Percentiles rank a stretch among this genome's conserved stretches.
Conservation (phyloP, 2,329 filamentous ascomycete genomes). For the Beauveria sp. region DNA sequence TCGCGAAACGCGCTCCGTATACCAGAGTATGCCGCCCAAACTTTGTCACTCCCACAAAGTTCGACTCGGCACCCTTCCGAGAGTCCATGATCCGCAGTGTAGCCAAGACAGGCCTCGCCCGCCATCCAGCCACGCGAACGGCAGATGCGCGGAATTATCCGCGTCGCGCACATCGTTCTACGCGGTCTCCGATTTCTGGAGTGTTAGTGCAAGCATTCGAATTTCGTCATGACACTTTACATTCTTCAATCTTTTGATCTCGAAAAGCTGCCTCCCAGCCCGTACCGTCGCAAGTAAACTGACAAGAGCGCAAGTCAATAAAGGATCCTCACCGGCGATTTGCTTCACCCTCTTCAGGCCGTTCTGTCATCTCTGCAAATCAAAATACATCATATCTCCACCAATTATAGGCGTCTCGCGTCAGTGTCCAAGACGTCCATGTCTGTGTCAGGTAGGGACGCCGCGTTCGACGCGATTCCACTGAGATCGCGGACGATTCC, state of each 20-base stretch:
- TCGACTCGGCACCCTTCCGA: not conserved
- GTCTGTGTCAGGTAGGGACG: not conserved
- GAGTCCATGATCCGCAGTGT: not conserved
- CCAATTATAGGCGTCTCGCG: too few relatives aligned
- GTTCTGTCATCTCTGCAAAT: too few relatives aligned
- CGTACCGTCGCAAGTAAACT: too few relatives aligned
- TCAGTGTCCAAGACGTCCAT: too few relatives aligned
- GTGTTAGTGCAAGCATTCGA: too few relatives aligned
- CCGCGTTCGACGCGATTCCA: not conserved
- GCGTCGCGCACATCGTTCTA: not conserved
- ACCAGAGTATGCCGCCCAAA: not conserved
- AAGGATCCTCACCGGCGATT: too few relatives aligned
- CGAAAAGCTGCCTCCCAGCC: not conserved
- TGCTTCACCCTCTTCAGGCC: too few relatives aligned
- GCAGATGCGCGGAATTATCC: not conserved
- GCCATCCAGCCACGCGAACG: not conserved
- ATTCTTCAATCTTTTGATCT: not conserved
- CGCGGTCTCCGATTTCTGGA: too few relatives aligned
- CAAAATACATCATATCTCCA: too few relatives aligned
- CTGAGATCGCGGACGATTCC: too few relatives aligned
- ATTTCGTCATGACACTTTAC: too few relatives aligned
- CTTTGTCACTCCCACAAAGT: not conserved
- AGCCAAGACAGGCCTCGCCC: not conserved
- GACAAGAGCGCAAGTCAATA: too few relatives aligned
- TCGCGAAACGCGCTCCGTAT: not conserved